Evolutionary conservation across 352 stramenopile genomes (phyloP).

Genomic region (Pythium guiyangense): DNA sequence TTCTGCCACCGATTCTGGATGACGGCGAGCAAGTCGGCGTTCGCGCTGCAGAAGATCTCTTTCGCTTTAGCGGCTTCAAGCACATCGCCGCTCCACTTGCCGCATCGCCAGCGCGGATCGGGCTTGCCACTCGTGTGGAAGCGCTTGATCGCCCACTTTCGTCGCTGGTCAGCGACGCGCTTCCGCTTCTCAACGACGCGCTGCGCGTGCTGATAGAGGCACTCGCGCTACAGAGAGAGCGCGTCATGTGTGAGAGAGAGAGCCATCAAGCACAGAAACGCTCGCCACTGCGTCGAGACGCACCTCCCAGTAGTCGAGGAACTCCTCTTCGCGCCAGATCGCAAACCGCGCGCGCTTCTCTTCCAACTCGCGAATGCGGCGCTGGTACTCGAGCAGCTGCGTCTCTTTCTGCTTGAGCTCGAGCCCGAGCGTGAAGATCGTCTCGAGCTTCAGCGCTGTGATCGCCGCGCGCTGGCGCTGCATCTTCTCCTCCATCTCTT

Average conservation of each 20-base stretch:
- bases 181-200: constrained; percentile 26
- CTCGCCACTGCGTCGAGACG: background rate
- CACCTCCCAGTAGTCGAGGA: constrained; percentile 78
- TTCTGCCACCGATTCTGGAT: constrained; percentile 50
- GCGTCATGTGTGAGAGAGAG: no score
- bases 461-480: constrained; percentile 49
- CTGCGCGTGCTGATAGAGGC: constrained; percentile 35
- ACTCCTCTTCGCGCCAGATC: constrained; percentile 74
- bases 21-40: constrained; percentile 40
- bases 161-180: constrained; percentile 42
- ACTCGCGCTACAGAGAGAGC: constrained; percentile 43
- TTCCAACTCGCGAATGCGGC: constrained; percentile 33
- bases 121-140: constrained; percentile 54
- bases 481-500: constrained; percentile 81
- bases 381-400: constrained; percentile 25
- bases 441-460: constrained; percentile 51
- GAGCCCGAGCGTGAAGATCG: constrained; percentile 52
- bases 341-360: constrained; percentile 52
- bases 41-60: constrained; percentile 44
- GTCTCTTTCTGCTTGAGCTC: constrained; percentile 54
- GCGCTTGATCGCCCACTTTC: constrained; percentile 44
- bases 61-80: constrained; percentile 42
- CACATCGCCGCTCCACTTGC: constrained; percentile 38
- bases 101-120: constrained; percentile 50
- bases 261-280: background rate